phyloP scores from a whole-genome alignment of 306 rosid genomes.

The Quillaja saponaria region DNA sequence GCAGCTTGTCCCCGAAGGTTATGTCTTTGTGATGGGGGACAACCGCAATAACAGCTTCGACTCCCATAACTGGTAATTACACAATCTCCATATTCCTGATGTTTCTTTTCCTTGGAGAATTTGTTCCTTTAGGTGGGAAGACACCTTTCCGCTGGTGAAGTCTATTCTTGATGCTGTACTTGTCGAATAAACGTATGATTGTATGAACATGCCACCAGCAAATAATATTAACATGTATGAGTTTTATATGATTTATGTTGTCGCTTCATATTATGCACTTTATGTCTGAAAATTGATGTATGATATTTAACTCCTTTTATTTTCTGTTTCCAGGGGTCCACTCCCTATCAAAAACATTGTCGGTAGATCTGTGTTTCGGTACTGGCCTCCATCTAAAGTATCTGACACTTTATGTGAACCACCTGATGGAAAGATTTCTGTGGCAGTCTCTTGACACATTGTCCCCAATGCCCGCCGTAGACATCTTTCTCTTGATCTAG shows the following conservation, averaged over 20 bases:
- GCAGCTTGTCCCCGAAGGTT: slow-evolving; percentile 92
- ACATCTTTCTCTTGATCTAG: slow-evolving; percentile 32
- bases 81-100: slow-evolving; percentile 25
- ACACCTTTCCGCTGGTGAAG: slow-evolving; percentile 17
- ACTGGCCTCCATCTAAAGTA: slow-evolving; percentile 91
- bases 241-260: background rate
- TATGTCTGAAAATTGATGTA: slow-evolving; percentile 4
- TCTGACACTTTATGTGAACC: slow-evolving; percentile 41
- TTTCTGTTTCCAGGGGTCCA: slow-evolving; percentile 75
- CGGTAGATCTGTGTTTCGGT: slow-evolving; percentile 86
- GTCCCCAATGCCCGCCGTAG: slow-evolving; percentile 22
- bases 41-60: slow-evolving; percentile 93
- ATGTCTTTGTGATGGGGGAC: slow-evolving; percentile 95
- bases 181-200: slow-evolving; percentile 32
- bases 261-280: background rate
- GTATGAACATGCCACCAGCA: slow-evolving; percentile 26
- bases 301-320: slow-evolving; percentile 23
- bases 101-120: slow-evolving; percentile 24
- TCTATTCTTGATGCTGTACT: slow-evolving; percentile 31
- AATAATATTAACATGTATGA: background rate
- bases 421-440: slow-evolving; percentile 32
- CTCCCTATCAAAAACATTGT: slow-evolving; percentile 85
- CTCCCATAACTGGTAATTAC: slow-evolving; percentile 87
- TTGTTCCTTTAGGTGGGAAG: slow-evolving; percentile 25
- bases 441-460: slow-evolving; percentile 61